A percentile compares a stretch with the other conserved stretches of the same genome.
Conservation (phyloP, 2,329 filamentous ascomycete genomes). For the Microdochium trichocladiopsis region DNA sequence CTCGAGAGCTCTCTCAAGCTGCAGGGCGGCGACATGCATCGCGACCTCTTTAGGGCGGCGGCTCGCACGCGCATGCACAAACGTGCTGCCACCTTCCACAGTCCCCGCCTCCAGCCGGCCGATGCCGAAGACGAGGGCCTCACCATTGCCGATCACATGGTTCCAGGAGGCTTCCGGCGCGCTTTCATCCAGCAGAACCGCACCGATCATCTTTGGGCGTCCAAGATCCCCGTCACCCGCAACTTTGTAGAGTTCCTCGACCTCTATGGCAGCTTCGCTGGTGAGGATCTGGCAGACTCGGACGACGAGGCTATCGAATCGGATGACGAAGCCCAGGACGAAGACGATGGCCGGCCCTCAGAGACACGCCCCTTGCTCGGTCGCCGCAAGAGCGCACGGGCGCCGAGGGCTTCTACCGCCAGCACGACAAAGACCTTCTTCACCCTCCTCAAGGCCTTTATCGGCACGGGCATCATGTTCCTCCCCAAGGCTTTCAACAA, state of each 20-base stretch:
- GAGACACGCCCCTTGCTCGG: conserved; percentile 58
- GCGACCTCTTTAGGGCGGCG: conserved; percentile 69
- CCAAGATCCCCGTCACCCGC: conserved; percentile 50
- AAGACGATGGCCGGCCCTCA: conserved; percentile 23
- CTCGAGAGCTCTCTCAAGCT: conserved; percentile 62
- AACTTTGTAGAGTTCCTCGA: conserved; percentile 73
- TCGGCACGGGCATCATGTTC: conserved; percentile 78
- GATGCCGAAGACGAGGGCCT: conserved; percentile 18
- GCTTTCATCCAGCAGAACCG: conserved; percentile 32
- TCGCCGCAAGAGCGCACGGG: conserved; percentile 43
- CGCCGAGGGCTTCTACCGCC: conserved; percentile 49
- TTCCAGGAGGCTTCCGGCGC: conserved; percentile 43
- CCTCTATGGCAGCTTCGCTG: conserved; percentile 70
- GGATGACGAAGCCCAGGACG: conserved; percentile 42
- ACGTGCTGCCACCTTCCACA: conserved; percentile 62
- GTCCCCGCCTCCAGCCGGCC: conserved; percentile 33
- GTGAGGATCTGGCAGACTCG: conserved; percentile 57
- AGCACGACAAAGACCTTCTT: conserved; percentile 69
- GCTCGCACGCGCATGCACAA: conserved; percentile 42
- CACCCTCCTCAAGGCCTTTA: conserved; percentile 70
- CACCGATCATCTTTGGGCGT: conserved; percentile 25
- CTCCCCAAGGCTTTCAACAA: conserved; percentile 71
- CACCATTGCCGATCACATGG: conserved; percentile 21
- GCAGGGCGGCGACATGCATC: conserved; percentile 72
- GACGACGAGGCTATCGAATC: conserved; percentile 53